Percentiles rank a stretch among this genome's conserved stretches.
phyloP scores from a whole-genome alignment of 2,329 filamentous ascomycete genomes.

The Cyclaneusma minus region DNA sequence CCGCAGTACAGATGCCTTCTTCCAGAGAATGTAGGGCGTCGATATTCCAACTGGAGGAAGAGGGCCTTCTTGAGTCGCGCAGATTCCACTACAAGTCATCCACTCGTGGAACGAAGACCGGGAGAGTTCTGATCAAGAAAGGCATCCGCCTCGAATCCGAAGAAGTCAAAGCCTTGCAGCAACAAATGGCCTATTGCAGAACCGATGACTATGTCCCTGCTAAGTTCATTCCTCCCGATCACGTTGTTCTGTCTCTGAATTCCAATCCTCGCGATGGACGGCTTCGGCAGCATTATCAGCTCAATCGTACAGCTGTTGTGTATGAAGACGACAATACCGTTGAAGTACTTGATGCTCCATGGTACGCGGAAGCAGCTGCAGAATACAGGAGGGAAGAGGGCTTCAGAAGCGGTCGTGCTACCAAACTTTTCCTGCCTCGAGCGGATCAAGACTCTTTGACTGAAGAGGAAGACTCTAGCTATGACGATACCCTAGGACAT shows the following conservation, averaged over 20 bases:
- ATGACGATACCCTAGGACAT: not conserved
- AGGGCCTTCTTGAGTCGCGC: slow-evolving; percentile 6
- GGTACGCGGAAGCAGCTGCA: too few species aligned
- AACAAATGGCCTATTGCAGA: too few species aligned
- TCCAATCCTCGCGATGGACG: too few species aligned
- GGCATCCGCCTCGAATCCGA: slow-evolving; percentile 4
- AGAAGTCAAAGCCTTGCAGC: slow-evolving; percentile 9
- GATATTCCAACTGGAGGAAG: slow-evolving; percentile 10
- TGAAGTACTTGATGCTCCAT: too few species aligned
- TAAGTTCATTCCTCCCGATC: too few species aligned
- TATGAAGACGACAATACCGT: too few species aligned
- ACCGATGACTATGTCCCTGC: too few species aligned
- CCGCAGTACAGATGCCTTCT: too few species aligned
- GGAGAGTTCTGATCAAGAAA: slow-evolving; percentile 8
- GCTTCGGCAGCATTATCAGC: too few species aligned
- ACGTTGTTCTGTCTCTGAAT: too few species aligned
- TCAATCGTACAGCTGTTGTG: too few species aligned
- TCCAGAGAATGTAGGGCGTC: too few species aligned
- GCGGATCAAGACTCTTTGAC: not conserved
- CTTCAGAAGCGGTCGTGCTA: slow-evolving; percentile 1
- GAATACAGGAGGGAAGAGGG: slow-evolving; percentile 4
- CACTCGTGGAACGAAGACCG: slow-evolving; percentile 4
- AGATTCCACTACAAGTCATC: slow-evolving; percentile 7
- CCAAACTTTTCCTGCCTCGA: not conserved
- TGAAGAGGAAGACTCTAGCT: not conserved